Conservation (phyloP, 2,329 filamentous ascomycete species). For the Fusarium pseudoanthophilum region DNA sequence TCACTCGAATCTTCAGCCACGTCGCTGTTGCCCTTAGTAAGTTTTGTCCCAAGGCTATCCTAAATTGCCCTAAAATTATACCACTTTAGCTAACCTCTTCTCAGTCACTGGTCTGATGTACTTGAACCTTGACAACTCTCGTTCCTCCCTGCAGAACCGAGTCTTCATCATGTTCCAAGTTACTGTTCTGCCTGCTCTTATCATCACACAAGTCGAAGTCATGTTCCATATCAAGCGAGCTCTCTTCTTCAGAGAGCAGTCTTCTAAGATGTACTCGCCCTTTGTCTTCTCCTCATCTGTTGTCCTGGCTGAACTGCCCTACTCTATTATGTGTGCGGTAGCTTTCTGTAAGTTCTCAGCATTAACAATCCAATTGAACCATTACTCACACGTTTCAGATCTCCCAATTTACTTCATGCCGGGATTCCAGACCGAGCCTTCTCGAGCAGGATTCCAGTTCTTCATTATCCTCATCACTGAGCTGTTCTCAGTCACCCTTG, state of each 20-base stretch:
- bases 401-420: constrained; percentile 87
- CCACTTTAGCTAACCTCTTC: not conserved
- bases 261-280: constrained; percentile 86
- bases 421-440: constrained; percentile 71
- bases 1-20: constrained; percentile 88
- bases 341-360: constrained; percentile 65
- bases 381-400: constrained; percentile 47
- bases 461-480: constrained; percentile 86
- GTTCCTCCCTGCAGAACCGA: constrained; percentile 81
- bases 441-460: constrained; percentile 86
- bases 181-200: constrained; percentile 83
- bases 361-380: no score
- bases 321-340: constrained; percentile 82
- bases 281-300: constrained; percentile 82
- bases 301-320: constrained; percentile 86
- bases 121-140: constrained; percentile 79
- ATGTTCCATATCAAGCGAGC: constrained; percentile 84
- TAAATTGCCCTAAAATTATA: not conserved
- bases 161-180: constrained; percentile 93
- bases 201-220: constrained; percentile 82
- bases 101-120: constrained; percentile 79
- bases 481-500: constrained; percentile 84
- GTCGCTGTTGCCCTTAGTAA: constrained; percentile 73
- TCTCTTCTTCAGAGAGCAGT: constrained; percentile 87
- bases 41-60: not conserved